Evolutionary conservation across 2,329 filamentous ascomycete genomes (phyloP).

Genomic region (Arthrobotrys sinensis): DNA sequence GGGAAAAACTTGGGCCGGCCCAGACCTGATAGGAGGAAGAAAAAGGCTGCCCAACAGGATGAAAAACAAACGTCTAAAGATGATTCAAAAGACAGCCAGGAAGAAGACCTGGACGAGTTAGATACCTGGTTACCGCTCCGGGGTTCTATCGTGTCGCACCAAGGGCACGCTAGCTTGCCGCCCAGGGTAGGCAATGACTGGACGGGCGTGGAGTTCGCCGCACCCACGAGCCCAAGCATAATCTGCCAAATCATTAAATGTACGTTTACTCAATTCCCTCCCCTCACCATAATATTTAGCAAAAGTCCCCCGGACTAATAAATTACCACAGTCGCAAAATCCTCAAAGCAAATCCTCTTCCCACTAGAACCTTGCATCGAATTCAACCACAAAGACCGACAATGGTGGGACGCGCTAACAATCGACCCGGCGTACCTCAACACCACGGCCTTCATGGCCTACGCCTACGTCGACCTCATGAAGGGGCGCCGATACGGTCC

Average conservation of each 20-base stretch:
- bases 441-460: conserved; percentile 66
- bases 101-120: conserved; percentile 3
- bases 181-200: conserved; percentile 61
- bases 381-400: conserved; percentile 63
- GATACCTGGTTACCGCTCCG: conserved; percentile 5
- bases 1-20: conserved; percentile 68
- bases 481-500: conserved; percentile 37
- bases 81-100: background rate
- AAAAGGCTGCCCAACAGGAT: conserved; percentile 18
- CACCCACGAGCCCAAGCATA: conserved; percentile 64
- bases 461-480: conserved; percentile 65
- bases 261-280: no score
- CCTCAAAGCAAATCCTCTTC: conserved; percentile 66
- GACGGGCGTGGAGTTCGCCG: conserved; percentile 64
- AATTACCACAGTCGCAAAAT: conserved; percentile 65
- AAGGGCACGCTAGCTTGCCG: conserved; percentile 8
- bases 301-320: background rate
- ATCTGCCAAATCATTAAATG: conserved; percentile 65
- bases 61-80: conserved; percentile 40
- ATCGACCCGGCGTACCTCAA: conserved; percentile 67
- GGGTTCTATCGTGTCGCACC: background rate
- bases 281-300: background rate
- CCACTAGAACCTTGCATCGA: conserved; percentile 66
- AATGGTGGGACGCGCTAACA: conserved; percentile 66
- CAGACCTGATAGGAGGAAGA: conserved; percentile 54